These are phyloP conservation scores for Penicillium fimorum DNA, from an alignment of 495 filamentous ascomycete genomes.

Conservation along the genomic window DNA sequence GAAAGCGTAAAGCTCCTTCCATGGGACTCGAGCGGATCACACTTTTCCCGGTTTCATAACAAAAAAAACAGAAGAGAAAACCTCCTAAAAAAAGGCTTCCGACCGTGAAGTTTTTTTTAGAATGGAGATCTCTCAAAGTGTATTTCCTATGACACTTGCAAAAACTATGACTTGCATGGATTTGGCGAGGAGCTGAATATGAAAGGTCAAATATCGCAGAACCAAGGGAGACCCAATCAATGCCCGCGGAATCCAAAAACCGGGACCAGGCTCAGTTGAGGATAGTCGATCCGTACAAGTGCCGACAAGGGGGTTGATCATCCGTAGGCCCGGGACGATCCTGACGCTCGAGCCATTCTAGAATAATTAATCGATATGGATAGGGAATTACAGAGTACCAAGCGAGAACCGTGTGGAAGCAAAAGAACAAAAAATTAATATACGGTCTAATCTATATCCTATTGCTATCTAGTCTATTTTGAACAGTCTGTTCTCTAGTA, in stretches of 20 bases:
- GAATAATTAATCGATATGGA: not conserved
- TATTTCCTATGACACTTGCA: not conserved
- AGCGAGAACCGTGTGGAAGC: not conserved
- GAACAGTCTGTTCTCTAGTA: not conserved
- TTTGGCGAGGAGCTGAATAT: not conserved
- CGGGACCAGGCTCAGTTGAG: slow-evolving; percentile 9
- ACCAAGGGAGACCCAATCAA: slow-evolving; percentile 27
- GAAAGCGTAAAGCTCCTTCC: not conserved
- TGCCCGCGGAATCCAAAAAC: slow-evolving; percentile 17
- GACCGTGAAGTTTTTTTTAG: not conserved
- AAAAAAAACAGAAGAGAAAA: not conserved
- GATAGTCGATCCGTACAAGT: slow-evolving; percentile 26
- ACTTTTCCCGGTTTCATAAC: slow-evolving; percentile 9
- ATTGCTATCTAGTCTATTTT: not conserved
- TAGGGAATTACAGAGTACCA: not conserved
- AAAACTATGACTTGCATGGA: not conserved
- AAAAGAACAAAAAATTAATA: not conserved
- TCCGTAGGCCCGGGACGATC: slow-evolving; percentile 19
- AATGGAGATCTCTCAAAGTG: not conserved
- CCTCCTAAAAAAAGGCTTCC: slow-evolving; percentile 2
- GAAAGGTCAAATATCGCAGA: slow-evolving; percentile 11
- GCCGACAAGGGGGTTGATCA: slow-evolving; percentile 25
- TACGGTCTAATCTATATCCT: not conserved
- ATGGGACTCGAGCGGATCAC: slow-evolving; percentile 5
- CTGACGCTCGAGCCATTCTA: slow-evolving; percentile 20